Evolutionary conservation across 768 basidiomycete genomes (phyloP).

Genomic region (Lentinus brumalis): DNA sequence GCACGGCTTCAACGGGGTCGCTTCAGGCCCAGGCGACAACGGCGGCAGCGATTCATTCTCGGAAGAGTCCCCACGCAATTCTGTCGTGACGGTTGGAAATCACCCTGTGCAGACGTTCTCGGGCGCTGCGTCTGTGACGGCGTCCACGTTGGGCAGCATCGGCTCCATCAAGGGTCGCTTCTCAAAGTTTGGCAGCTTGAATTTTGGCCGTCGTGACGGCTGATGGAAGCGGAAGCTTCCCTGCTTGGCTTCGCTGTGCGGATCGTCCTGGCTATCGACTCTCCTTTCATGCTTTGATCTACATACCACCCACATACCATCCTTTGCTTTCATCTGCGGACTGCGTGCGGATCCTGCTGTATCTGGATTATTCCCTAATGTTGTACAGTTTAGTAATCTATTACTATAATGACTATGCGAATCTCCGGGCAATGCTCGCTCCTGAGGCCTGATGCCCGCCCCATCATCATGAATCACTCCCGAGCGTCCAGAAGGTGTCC

Average conservation of each 20-base stretch:
- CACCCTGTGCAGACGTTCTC: constrained; percentile 36
- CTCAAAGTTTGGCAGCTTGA: constrained; percentile 76
- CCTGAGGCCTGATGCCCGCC: too few species aligned
- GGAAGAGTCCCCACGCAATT: constrained; percentile 70
- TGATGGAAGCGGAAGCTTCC: constrained; percentile 8
- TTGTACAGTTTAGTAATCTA: constrained; percentile 23
- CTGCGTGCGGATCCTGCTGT: constrained; percentile 21
- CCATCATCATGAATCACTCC: too few species aligned
- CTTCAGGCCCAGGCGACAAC: constrained; percentile 71
- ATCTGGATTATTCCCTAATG: constrained; percentile 24
- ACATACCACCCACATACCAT: constrained; percentile 6
- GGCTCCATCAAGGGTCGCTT: constrained; percentile 73
- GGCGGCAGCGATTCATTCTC: constrained; percentile 60
- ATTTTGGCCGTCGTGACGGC: constrained; percentile 51
- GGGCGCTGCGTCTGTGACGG: constrained; percentile 55
- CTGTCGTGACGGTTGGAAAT: constrained; percentile 72
- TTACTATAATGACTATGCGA: constrained; percentile 5
- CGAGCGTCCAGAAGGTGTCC: too few species aligned
- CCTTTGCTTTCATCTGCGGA: constrained; percentile 10
- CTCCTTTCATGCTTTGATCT: constrained; percentile 2
- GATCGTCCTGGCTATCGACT: not conserved
- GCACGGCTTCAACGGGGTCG: constrained; percentile 81
- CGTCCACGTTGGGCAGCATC: constrained; percentile 67
- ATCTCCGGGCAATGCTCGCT: not conserved
- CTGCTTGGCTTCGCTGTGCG: not conserved